These are phyloP conservation scores for Zasmidium cellare DNA, from an alignment of 2,329 filamentous ascomycete genomes.

Conservation along the genomic window DNA sequence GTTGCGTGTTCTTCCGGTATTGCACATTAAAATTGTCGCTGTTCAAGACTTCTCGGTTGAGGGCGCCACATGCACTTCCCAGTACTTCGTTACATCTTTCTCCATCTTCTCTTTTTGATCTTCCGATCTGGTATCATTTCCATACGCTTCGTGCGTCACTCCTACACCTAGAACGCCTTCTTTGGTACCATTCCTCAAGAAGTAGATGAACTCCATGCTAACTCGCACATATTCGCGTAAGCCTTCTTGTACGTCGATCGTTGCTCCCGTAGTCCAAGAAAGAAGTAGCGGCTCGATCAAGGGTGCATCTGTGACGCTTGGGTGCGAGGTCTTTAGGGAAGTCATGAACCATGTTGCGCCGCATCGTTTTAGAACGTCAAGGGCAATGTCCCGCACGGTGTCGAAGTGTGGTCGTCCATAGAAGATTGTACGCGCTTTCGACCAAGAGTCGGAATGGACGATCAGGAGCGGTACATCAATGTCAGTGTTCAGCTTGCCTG, in stretches of 20 bases:
- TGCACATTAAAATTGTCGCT: too few species aligned
- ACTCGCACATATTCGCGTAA: conserved; percentile 60
- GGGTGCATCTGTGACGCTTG: conserved; percentile 64
- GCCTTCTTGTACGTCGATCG: conserved; percentile 55
- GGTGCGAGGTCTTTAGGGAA: conserved; percentile 48
- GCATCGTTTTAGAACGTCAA: conserved; percentile 42
- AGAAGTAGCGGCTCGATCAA: conserved; percentile 61
- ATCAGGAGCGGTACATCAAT: conserved; percentile 59
- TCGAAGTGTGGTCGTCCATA: conserved; percentile 64
- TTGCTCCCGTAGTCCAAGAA: conserved; percentile 60
- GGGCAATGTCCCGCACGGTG: conserved; percentile 54
- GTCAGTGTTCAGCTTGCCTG: conserved; percentile 59
- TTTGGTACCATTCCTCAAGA: conserved; percentile 40
- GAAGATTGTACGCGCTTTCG: conserved; percentile 54
- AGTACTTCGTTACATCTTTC: conserved; percentile 31
- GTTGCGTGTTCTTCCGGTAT: too few species aligned
- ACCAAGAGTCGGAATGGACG: conserved; percentile 66
- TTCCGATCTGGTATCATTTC: conserved; percentile 24
- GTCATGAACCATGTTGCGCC: conserved; percentile 44
- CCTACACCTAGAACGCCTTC: conserved; percentile 51
- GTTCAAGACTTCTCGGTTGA: too few species aligned
- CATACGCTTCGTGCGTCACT: conserved; percentile 40
- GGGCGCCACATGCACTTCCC: conserved; percentile 40
- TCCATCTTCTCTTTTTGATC: conserved; percentile 20
- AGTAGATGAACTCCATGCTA: conserved; percentile 57